A percentile compares a stretch with the other conserved stretches of the same genome.
Conservation (phyloP, 2,329 filamentous ascomycete species). For the Xylaria sp. region DNA sequence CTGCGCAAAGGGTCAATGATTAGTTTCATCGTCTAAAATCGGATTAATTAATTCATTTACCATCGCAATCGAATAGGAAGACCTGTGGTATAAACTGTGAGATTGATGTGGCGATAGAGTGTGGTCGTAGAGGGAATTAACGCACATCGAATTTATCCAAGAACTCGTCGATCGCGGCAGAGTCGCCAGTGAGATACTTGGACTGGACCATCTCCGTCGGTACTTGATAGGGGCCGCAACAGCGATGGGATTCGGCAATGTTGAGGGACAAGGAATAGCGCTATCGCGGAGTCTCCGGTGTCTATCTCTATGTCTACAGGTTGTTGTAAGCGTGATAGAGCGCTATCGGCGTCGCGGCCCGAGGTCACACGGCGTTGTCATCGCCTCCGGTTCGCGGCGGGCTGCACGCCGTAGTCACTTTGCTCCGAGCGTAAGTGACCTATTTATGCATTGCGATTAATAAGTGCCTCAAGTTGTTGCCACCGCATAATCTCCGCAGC, state of each 20-base stretch:
- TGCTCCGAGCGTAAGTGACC: too few species aligned
- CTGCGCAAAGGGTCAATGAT: conserved; percentile 49
- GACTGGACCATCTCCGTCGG: conserved; percentile 52
- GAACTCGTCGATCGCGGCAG: conserved; percentile 80
- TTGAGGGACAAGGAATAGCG: not conserved
- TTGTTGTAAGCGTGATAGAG: conserved; percentile 21
- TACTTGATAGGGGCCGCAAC: not conserved
- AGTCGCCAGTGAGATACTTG: conserved; percentile 83
- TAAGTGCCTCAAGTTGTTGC: not conserved
- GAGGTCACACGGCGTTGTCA: conserved; percentile 4
- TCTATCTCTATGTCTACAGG: not conserved
- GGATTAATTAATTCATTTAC: conserved; percentile 61
- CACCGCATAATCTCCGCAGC: not conserved
- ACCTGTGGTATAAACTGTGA: conserved; percentile 63
- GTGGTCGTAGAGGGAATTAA: conserved; percentile 46
- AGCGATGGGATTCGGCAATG: not conserved
- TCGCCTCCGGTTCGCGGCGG: conserved; percentile 9
- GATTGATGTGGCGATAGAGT: conserved; percentile 27
- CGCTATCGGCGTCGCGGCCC: conserved; percentile 14
- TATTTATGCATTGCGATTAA: not conserved
- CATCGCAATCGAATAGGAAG: conserved; percentile 97
- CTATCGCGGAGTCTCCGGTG: conserved; percentile 5
- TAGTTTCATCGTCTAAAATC: not conserved
- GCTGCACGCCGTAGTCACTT: conserved; percentile 5
- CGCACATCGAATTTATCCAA: conserved; percentile 91